Evolutionary conservation across 1,284 basidiomycete species (phyloP).

Genomic region (Malassezia yamatoensis): DNA sequence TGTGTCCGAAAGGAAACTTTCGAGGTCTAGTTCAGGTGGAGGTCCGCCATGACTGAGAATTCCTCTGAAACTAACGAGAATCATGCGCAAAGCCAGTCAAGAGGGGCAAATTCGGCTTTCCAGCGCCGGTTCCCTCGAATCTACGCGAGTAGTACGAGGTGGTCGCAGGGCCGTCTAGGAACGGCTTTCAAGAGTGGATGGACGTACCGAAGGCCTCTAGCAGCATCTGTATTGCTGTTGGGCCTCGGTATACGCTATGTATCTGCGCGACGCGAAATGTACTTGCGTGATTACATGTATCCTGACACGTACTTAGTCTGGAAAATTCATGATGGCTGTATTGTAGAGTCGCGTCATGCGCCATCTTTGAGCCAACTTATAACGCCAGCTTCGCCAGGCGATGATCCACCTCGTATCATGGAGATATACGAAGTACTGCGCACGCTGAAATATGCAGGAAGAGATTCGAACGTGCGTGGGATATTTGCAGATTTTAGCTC

Average conservation of each 20-base stretch:
- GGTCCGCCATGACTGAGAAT: background rate
- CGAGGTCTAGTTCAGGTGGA: background rate
- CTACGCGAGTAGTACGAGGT: background rate
- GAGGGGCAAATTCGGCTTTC: too few species aligned
- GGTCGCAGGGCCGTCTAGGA: background rate
- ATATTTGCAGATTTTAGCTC: constrained; percentile 50
- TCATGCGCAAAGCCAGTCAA: background rate
- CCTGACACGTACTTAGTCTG: constrained; percentile 43
- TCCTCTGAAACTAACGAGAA: background rate
- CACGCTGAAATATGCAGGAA: constrained; percentile 48
- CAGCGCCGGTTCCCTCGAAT: background rate
- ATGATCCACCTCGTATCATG: constrained; percentile 37
- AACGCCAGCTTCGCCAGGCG: constrained; percentile 21
- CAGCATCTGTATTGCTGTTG: background rate
- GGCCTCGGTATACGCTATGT: background rate
- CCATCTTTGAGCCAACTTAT: constrained; percentile 26
- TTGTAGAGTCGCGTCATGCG: constrained; percentile 34
- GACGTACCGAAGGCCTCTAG: constrained; percentile 5
- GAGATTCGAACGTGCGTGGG: constrained; percentile 48
- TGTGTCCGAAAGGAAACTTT: too few species aligned
- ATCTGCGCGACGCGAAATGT: background rate
- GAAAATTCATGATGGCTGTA: constrained; percentile 43
- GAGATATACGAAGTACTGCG: constrained; percentile 49
- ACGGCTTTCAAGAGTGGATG: background rate
- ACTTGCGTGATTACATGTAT: constrained; percentile 19